Evolutionary conservation across 2,329 filamentous ascomycete genomes (phyloP), one percentile per base, ranked within the genome.

Genomic region (Dissoconium aciculare): DNA sequence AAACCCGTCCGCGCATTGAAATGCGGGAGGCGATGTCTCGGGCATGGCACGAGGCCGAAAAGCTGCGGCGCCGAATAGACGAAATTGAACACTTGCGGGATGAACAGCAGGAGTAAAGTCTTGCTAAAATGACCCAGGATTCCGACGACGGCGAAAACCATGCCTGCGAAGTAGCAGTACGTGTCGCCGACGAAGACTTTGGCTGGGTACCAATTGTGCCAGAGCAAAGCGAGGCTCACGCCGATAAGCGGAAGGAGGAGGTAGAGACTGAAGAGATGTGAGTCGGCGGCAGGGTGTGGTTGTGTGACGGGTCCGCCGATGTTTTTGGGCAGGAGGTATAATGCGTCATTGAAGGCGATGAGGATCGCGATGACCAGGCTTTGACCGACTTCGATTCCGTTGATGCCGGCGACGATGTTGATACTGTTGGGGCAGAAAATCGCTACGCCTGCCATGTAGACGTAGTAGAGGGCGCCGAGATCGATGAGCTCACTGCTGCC

Each of bases 351-450:
- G 53, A 83, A 60, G 36, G 78, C 71, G 43, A 98, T 71, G 30
- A 95, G 69, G 31, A 74, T 56, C 15, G 85, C 87, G 51, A 98
- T 82, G 40, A 93, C 80, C 39, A 98, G 64, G 36, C 84, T 94
- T 59, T 98, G 89, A 8, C 79, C 74, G 33, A 95, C 89, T 56
- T 98, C 89, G 53, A 98, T 89, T 33, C 89, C 89, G 56, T 98
- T 98, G 57, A 98, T 82, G n/a, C 89, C 89, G 0, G 89, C 89
- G n/a, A 98, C 66, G 60, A 98, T 98, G 64, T 98, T 98, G 69
- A 98, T 98, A 56, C 83, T 84, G 61, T 98, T 95, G 5, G 89
- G 85, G 45, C 84, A 92, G 63, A 98, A 98, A 56, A 98, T 98
- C 52, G 87, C 81, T 44, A 98, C 71, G 34, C 80, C 78, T 31